Evolutionary conservation across 1,284 basidiomycete genomes (phyloP).

Genomic region (Fomitopsis betulina): DNA sequence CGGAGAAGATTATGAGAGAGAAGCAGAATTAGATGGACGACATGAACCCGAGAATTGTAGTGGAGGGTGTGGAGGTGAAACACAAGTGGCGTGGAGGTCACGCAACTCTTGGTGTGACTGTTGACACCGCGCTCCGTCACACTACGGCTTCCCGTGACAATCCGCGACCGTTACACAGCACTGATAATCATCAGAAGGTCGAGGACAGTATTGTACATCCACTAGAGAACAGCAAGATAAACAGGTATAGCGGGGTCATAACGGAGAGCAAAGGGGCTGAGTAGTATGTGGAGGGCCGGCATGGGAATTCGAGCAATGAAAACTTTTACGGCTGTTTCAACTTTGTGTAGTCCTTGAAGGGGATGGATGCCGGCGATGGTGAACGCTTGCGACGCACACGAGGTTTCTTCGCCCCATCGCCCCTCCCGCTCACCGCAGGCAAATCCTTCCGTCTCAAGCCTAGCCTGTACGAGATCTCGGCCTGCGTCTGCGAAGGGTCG

Average conservation of each 20-base stretch:
- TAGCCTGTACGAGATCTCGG: constrained; percentile 15
- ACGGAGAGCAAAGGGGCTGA: not conserved
- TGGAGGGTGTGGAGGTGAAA: not conserved
- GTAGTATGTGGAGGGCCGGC: not conserved
- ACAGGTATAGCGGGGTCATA: no score
- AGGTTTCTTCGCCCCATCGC: constrained; percentile 3
- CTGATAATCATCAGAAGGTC: not conserved
- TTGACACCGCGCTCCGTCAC: constrained; percentile 3
- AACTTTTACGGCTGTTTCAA: constrained; percentile 2
- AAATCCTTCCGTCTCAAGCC: not conserved
- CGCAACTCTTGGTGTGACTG: not conserved
- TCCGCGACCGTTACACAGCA: not conserved
- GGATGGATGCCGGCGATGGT: constrained; percentile 6
- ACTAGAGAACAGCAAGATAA: not conserved
- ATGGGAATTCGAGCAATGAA: not conserved
- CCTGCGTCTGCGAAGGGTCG: constrained; percentile 13
- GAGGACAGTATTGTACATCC: not conserved
- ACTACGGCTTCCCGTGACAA: not conserved
- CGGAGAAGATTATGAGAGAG: not conserved
- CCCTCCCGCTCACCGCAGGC: not conserved
- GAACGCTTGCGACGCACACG: constrained; percentile 5
- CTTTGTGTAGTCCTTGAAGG: constrained; percentile 21
- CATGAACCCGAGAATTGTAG: no score
- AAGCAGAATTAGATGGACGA: no score
- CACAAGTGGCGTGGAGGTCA: not conserved